phyloP scores from a whole-genome alignment of 257 asterid species.

The Rauvolfia tetraphylla region DNA sequence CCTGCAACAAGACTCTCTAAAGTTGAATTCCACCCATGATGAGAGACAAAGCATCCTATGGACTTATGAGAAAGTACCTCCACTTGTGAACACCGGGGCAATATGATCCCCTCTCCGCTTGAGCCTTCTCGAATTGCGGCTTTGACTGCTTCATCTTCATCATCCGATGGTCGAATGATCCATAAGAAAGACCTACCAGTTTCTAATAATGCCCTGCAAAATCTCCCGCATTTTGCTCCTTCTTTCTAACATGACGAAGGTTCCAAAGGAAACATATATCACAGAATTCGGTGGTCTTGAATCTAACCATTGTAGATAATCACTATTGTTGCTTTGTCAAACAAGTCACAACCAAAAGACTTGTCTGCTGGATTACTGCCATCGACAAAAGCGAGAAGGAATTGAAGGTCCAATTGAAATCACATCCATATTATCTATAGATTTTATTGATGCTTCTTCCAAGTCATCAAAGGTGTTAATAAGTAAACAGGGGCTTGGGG shows the following conservation, averaged over 20 bases:
- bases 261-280: slow-evolving; percentile 59
- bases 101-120: slow-evolving; percentile 39
- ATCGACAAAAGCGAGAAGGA: slow-evolving; percentile 38
- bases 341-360: slow-evolving; percentile 45
- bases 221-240: slow-evolving; percentile 47
- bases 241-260: slow-evolving; percentile 30
- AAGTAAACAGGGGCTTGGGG: slow-evolving; percentile 32
- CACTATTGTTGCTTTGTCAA: slow-evolving; percentile 17
- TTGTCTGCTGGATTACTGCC: slow-evolving; percentile 34
- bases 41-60: slow-evolving; percentile 54
- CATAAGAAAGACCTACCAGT: slow-evolving; percentile 41
- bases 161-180: slow-evolving; percentile 35
- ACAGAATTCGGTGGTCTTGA: slow-evolving; percentile 33
- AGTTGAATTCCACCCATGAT: slow-evolving; percentile 75
- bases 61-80: slow-evolving; percentile 48
- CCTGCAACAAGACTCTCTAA: slow-evolving; percentile 45
- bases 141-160: slow-evolving; percentile 28
- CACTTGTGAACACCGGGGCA: slow-evolving; percentile 56
- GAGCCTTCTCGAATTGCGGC: slow-evolving; percentile 2
- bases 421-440: slow-evolving; percentile 22
- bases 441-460: slow-evolving; percentile 35
- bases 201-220: slow-evolving; percentile 28
- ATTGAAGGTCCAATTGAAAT: slow-evolving; percentile 51
- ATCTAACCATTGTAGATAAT: slow-evolving; percentile 47
- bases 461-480: slow-evolving; percentile 48